These are phyloP conservation scores for Aspergillus sp. DNA, from an alignment of 2,329 filamentous ascomycete species.

Conservation along the genomic window DNA sequence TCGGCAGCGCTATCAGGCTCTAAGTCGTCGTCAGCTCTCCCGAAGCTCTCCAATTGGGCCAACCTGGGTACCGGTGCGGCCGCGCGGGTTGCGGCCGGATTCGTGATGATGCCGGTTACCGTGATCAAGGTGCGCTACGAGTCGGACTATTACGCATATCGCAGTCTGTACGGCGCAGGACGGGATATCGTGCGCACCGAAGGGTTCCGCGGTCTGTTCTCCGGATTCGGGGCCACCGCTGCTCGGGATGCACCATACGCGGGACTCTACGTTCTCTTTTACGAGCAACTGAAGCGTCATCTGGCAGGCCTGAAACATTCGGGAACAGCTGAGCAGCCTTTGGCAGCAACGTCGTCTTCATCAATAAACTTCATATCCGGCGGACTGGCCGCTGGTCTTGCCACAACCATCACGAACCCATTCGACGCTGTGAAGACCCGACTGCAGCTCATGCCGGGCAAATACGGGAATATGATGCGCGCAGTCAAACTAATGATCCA, in stretches of 20 bases:
- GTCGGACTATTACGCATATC: slow-evolving; percentile 80
- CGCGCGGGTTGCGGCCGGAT: slow-evolving; percentile 81
- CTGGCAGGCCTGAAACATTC: slow-evolving; percentile 26
- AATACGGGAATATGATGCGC: slow-evolving; percentile 79
- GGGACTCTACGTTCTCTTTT: slow-evolving; percentile 89
- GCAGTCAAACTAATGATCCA: slow-evolving; percentile 74
- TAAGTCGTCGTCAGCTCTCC: slow-evolving; percentile 71
- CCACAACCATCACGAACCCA: slow-evolving; percentile 88
- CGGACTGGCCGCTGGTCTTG: slow-evolving; percentile 74
- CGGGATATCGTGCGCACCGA: slow-evolving; percentile 71
- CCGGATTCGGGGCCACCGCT: slow-evolving; percentile 90
- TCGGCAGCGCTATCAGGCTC: slow-evolving; percentile 36
- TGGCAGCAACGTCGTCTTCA: slow-evolving; percentile 27
- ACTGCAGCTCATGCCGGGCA: slow-evolving; percentile 81
- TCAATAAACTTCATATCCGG: slow-evolving; percentile 85
- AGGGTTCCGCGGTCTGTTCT: slow-evolving; percentile 82
- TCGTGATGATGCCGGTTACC: slow-evolving; percentile 92
- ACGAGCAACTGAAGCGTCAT: slow-evolving; percentile 60
- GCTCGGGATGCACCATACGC: slow-evolving; percentile 95
- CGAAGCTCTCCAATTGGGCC: slow-evolving; percentile 76
- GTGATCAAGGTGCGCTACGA: slow-evolving; percentile 97
- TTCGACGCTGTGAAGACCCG: slow-evolving; percentile 97
- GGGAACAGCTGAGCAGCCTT: slow-evolving; percentile 17
- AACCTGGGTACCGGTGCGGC: slow-evolving; percentile 83
- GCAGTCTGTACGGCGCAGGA: slow-evolving; percentile 69